phyloP scores from a whole-genome alignment of 2,329 filamentous ascomycete species.

The Aureobasidium sp. region DNA sequence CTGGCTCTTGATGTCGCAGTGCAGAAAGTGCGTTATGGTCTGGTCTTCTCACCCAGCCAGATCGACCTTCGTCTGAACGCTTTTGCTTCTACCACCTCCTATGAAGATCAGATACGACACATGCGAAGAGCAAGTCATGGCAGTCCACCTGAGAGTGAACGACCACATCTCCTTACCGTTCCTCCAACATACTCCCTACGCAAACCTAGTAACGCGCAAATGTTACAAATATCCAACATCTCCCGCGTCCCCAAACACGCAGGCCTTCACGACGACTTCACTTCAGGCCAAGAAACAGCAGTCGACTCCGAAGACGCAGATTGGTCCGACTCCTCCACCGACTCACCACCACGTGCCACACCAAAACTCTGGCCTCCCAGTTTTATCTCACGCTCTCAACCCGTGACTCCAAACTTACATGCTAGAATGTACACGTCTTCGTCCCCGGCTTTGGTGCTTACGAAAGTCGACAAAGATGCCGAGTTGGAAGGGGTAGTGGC shows the following conservation, averaged over 20 bases:
- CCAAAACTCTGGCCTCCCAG: slow-evolving; percentile 30
- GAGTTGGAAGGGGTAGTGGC: slow-evolving; percentile 28
- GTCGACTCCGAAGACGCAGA: slow-evolving; percentile 32
- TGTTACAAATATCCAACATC: not conserved
- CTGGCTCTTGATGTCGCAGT: slow-evolving; percentile 83
- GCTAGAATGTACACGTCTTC: slow-evolving; percentile 21
- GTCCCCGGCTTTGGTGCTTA: slow-evolving; percentile 19
- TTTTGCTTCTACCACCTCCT: slow-evolving; percentile 21
- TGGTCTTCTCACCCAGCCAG: slow-evolving; percentile 74
- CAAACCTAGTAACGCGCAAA: slow-evolving; percentile 3
- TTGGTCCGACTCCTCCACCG: slow-evolving; percentile 36
- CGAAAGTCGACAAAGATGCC: not conserved
- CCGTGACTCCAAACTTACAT: slow-evolving; percentile 28
- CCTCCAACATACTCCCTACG: not conserved
- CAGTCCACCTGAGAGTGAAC: slow-evolving; percentile 15
- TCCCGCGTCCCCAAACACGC: not conserved
- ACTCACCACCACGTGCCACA: slow-evolving; percentile 26
- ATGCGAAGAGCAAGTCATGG: slow-evolving; percentile 11
- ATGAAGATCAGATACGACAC: slow-evolving; percentile 2
- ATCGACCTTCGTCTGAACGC: slow-evolving; percentile 57
- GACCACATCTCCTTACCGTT: not conserved
- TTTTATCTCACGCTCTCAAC: slow-evolving; percentile 35
- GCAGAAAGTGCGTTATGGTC: slow-evolving; percentile 70
- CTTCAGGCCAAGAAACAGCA: slow-evolving; percentile 19
- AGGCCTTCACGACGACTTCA: slow-evolving; percentile 4